These are phyloP conservation scores for Entomortierella chlamydospora DNA, from an alignment of 192 early-diverging fungal genomes.

Conservation along the genomic window DNA sequence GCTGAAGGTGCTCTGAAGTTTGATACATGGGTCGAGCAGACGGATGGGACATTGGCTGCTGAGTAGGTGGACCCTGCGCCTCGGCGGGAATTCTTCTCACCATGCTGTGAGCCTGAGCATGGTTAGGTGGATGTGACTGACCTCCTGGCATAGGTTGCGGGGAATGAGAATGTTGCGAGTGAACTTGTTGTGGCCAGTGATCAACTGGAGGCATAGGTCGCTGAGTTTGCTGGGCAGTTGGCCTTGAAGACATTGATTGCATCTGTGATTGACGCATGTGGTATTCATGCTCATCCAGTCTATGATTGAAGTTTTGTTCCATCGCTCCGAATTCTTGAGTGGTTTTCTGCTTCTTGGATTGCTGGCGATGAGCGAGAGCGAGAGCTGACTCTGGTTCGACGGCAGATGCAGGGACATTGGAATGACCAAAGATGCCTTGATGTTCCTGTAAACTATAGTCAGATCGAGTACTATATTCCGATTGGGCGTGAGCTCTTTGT, in stretches of 20 bases:
- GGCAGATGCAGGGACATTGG: background rate
- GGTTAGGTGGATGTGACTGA: background rate
- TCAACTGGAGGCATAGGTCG: constrained; percentile 1
- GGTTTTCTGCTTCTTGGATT: constrained; percentile 13
- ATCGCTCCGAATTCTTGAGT: constrained; percentile 15
- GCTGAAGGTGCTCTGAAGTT: constrained; percentile 6
- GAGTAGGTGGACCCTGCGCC: background rate
- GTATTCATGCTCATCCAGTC: constrained; percentile 23
- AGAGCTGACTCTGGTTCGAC: background rate
- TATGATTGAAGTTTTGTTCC: background rate
- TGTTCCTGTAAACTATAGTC: constrained; percentile 12
- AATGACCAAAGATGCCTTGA: background rate
- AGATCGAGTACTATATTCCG: background rate
- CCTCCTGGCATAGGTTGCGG: background rate
- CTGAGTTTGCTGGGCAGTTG: constrained; percentile 3
- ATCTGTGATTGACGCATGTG: constrained; percentile 27
- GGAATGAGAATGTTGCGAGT: background rate
- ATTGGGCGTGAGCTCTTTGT: background rate
- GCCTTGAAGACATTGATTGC: background rate
- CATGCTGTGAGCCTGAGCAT: background rate
- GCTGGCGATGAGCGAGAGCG: constrained; percentile 14
- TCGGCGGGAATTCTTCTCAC: constrained; percentile 1
- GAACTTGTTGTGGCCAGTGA: constrained; percentile 22
- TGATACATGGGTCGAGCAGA: constrained; percentile 1
- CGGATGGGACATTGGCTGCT: background rate